Base-by-base conservation (phyloP, 2,329 filamentous ascomycete species). In the Claviceps lovelessii region DNA sequence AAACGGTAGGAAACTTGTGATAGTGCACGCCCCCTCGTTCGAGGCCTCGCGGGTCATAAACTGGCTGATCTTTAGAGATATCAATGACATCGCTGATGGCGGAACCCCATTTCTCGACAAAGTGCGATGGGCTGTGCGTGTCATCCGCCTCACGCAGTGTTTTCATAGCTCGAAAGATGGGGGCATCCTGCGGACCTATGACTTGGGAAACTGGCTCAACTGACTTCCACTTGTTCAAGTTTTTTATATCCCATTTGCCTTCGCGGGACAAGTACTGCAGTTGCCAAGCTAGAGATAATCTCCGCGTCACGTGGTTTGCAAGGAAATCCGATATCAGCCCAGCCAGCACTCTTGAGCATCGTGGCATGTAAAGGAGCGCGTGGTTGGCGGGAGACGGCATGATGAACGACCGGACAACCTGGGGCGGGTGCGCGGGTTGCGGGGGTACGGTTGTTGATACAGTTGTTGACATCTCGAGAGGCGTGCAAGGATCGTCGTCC, bases 161-260 rank as follows among this genome's bases (percentile, higher is more conserved):
- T 70, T 97, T 96, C 78, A 96, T 86, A 3, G 89, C 90, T 31
- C 88, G 83, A 66, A 96, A 96, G 5, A 90, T 75, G 15, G 81
- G 81, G 0, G 59, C 58, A 42, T 57, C 64, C 7, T 51, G 35
- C 6, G 64, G 69, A 3, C 79, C 87, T 57, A 97, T 93, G 4
- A 85, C 83, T 1, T 79, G 76, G 0, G 88, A 94, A 1, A 95
- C 87, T 0, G 90, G 86, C 1, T 74, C 70, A 0, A 94, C 86
- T 19, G 81, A 82, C 67, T 88, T 80, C 91, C 91, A 97, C 66
- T 97, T 97, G 56, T 80, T 83, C 11, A 96, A 76, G 64, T 97
- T 97, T 72, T 97, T 97, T 61, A 97, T 89, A 64, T 96, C 91
- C 91, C 91, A 97, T 71, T 97, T 97, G 3, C 90, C 90, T 61